These are phyloP conservation scores for Eimeria necatrix DNA, from an alignment of 169 alveolate species.

Conservation along the genomic window DNA sequence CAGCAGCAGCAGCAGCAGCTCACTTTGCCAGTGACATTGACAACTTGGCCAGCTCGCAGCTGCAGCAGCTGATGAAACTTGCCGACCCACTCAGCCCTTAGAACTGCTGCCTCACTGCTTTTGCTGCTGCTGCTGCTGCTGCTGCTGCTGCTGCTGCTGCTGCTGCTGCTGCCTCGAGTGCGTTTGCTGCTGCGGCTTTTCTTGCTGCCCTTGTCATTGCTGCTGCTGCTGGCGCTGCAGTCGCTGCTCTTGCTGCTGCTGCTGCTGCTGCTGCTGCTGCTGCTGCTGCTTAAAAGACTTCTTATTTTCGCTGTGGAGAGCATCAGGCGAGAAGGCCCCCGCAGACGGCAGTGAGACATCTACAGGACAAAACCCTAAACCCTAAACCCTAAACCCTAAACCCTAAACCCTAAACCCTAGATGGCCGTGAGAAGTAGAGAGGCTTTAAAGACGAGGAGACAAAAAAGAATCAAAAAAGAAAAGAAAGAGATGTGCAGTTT, in stretches of 20 bases:
- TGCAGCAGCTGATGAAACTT: constrained; percentile 7
- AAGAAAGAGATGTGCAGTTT: too few species aligned
- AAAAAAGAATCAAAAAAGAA: too few species aligned
- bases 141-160: background rate
- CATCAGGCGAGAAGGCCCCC: background rate
- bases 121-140: background rate
- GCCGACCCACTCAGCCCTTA: background rate
- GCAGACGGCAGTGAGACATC: background rate
- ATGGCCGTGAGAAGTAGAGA: too few species aligned
- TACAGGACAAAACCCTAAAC: too few species aligned
- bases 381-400: too few species aligned
- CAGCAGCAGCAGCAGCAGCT: background rate
- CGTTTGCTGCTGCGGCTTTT: too few species aligned
- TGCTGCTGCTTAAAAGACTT: background rate
- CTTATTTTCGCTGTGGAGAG: background rate
- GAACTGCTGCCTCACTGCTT: background rate
- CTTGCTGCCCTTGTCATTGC: background rate
- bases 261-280: background rate
- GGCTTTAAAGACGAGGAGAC: too few species aligned
- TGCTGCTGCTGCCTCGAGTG: too few species aligned
- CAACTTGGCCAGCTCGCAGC: background rate
- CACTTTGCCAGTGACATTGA: background rate
- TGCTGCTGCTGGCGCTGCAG: background rate
- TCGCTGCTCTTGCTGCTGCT: background rate
- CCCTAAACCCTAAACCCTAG: too few species aligned